Base-by-base conservation (phyloP, 306 rosid species). In the Abrus precatorius region DNA sequence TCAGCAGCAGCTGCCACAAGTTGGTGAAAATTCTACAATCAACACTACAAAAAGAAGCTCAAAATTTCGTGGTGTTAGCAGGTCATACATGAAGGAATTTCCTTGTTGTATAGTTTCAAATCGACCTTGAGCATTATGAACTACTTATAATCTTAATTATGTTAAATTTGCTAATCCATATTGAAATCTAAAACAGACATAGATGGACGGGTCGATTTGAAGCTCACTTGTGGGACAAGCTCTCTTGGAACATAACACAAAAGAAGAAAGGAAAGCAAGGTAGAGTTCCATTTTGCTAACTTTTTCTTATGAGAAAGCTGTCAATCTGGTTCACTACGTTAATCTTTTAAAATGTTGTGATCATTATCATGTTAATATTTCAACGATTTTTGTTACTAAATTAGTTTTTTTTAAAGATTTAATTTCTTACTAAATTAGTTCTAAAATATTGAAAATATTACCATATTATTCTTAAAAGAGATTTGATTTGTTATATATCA, bases 161-260 rank as follows among this genome's bases (percentile, higher is more conserved):
- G 82, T 34, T 62, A 45, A 4, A 62, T 69, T 75, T 48, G 52
- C 70, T 83, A 32, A 86, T 79, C 11, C 1, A 62, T 33, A n/a
- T 34, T 28, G 13, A 59, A 56, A 28, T 70, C 50, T 71, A 62
- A 20, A 66, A 82, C 85, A 93, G 97, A n/a, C 97, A 94, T 84
- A 86, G 96, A 79, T 94, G 98, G 97, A 94, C 96, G 0, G 98
- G 98, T 50, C 71, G 96, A n/a, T 94, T 67, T 79, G 97, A 94
- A 88, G 98, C 97, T 66, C 98, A 94, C 87, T 86, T 94, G 78
- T 90, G 96, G 98, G 98, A 92, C 85, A 94, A 94, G 80, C 94
- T 89, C 40, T 92, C 98, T 9, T 94, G 98, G 96, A 94, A 94
- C 75, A 82, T 80, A 44, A 90, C 97, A 20, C 96, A 94, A 81